These are phyloP conservation scores for Trifolium repens DNA, from an alignment of 306 rosid species.

Conservation along the genomic window DNA sequence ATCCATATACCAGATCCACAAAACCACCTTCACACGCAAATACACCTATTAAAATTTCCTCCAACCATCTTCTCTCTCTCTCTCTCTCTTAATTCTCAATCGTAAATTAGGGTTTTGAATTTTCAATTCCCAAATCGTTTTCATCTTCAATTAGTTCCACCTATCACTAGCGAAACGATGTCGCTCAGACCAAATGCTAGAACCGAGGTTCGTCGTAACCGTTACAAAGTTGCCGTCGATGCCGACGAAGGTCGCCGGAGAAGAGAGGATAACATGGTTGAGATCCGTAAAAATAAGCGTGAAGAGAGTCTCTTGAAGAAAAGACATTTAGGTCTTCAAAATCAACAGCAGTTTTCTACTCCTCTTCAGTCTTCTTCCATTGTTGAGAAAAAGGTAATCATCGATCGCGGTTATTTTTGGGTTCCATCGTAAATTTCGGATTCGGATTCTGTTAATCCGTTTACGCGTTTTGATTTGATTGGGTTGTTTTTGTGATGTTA, in stretches of 20 bases:
- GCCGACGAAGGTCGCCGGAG: slow-evolving; percentile 94
- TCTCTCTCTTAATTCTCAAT: slow-evolving; percentile 15
- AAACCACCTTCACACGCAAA: background rate
- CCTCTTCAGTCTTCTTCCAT: slow-evolving; percentile 55
- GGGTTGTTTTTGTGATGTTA: slow-evolving; percentile 12
- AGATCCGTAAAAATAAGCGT: slow-evolving; percentile 93
- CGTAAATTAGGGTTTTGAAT: slow-evolving; percentile 50
- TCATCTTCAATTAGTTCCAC: slow-evolving; percentile 20
- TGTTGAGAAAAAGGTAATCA: slow-evolving; percentile 71
- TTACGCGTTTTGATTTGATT: background rate
- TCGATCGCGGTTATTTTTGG: slow-evolving; percentile 20
- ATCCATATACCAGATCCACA: background rate
- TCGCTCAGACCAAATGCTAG: slow-evolving; percentile 86
- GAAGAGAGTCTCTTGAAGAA: slow-evolving; percentile 90
- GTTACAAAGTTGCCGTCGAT: slow-evolving; percentile 90
- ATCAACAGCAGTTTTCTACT: slow-evolving; percentile 68
- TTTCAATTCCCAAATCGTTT: slow-evolving; percentile 22
- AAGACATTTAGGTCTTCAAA: slow-evolving; percentile 87
- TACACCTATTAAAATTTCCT: slow-evolving; percentile 7
- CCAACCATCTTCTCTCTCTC: background rate
- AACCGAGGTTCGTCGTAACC: slow-evolving; percentile 91
- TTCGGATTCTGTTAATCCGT: background rate
- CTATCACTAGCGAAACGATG: slow-evolving; percentile 48
- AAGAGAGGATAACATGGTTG: slow-evolving; percentile 90
- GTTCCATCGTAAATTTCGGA: slow-evolving; percentile 13